Evolutionary conservation across 208 protist genomes (phyloP).

Genomic region (Herpetomonas tarakana): DNA sequence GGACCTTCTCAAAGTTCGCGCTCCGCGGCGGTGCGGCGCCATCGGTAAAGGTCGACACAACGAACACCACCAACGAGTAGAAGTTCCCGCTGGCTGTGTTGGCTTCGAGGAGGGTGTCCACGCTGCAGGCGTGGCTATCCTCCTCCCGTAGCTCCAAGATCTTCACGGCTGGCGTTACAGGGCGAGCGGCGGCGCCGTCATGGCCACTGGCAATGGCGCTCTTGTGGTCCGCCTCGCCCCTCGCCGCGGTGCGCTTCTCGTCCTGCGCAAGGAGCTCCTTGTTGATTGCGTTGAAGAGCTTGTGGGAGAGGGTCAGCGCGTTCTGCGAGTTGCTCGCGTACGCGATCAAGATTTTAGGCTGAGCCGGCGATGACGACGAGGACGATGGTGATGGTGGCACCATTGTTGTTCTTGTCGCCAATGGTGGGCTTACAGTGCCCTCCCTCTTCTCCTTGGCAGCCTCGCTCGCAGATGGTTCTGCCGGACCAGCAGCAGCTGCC

Average conservation of each 20-base stretch:
- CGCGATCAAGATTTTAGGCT: constrained; percentile 39
- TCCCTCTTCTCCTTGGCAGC: neutral
- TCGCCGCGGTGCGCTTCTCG: neutral
- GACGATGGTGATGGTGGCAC: neutral
- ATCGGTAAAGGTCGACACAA: constrained; percentile 80
- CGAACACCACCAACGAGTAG: constrained; percentile 59
- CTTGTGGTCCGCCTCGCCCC: neutral
- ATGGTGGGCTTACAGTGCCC: neutral
- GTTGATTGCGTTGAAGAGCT: constrained; percentile 36
- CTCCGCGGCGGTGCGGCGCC: constrained; percentile 66
- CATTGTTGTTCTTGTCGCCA: neutral
- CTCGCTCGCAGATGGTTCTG: constrained; percentile 1
- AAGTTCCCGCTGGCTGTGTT: neutral
- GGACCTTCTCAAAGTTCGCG: constrained; percentile 50
- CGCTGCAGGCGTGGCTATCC: constrained; percentile 19
- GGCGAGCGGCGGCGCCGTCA: constrained; percentile 5
- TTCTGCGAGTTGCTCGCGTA: constrained; percentile 48
- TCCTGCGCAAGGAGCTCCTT: neutral
- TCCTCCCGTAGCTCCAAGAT: constrained; percentile 28
- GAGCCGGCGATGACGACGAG: neutral
- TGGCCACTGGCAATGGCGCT: neutral
- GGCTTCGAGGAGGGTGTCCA: constrained; percentile 53
- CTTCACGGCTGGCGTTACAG: constrained; percentile 17
- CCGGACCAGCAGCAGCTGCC: neutral
- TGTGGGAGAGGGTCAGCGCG: constrained; percentile 32